Percentiles rank a stretch among this genome's conserved stretches.
Evolutionary conservation across 139 green algal species (phyloP).

Genomic region (Chlorella sp.): DNA sequence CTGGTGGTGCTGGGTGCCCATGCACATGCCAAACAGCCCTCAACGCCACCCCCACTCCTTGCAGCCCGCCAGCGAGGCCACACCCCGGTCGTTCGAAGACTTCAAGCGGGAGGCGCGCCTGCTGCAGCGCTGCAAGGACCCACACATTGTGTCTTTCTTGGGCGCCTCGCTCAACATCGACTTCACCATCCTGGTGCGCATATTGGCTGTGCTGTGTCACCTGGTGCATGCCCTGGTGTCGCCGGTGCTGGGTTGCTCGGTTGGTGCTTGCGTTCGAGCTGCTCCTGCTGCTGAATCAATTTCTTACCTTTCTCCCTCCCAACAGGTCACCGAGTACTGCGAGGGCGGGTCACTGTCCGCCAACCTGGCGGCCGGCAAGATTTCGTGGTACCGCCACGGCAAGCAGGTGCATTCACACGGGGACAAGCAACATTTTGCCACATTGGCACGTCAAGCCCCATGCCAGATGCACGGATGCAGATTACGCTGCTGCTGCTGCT

Average conservation of each 20-base stretch:
- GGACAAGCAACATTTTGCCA: no score
- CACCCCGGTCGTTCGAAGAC: not conserved
- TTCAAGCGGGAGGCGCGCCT: conserved; percentile 37
- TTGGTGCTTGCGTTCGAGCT: no score
- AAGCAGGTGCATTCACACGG: conserved; percentile 11
- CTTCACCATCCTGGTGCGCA: conserved; percentile 8
- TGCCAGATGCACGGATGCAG: no score
- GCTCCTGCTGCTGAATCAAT: no score
- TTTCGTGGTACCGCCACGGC: not conserved
- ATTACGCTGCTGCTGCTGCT: not conserved
- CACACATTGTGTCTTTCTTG: conserved; percentile 43
- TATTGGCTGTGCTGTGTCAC: no score
- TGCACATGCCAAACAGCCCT: not conserved
- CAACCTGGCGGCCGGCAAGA: not conserved
- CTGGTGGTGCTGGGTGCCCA: not conserved
- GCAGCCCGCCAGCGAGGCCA: not conserved
- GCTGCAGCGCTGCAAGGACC: conserved; percentile 42
- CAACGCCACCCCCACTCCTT: not conserved
- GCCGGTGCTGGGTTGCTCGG: no score
- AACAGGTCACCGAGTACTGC: not conserved
- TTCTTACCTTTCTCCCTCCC: no score
- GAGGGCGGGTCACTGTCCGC: not conserved
- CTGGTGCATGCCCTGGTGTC: no score
- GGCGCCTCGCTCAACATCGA: not conserved
- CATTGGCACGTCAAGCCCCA: no score